Conservation (phyloP, 2,329 filamentous ascomycete genomes). For the Hymenoscyphus fructigenus region DNA sequence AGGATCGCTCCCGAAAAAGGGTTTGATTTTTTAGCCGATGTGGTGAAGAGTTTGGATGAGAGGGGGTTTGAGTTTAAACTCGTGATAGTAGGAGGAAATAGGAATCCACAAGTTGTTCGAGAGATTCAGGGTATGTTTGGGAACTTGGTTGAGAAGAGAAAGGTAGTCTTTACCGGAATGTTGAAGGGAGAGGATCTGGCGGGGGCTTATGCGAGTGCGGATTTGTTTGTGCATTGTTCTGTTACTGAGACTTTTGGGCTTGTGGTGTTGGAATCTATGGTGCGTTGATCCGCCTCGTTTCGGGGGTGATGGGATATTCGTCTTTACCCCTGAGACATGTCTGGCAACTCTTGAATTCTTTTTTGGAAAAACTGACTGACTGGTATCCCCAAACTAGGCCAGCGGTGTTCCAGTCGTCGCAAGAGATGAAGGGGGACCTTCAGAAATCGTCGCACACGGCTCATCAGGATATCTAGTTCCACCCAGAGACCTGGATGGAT, state of each 20-base stretch:
- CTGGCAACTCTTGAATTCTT: too few relatives aligned
- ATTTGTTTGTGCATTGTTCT: conserved; percentile 69
- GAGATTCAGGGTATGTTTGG: conserved; percentile 62
- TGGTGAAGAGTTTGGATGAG: conserved; percentile 52
- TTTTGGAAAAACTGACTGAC: too few relatives aligned
- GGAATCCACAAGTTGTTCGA: conserved; percentile 60
- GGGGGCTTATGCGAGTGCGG: conserved; percentile 65
- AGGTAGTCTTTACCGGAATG: conserved; percentile 67
- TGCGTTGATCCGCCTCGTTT: conserved; percentile 28
- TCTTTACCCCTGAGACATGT: too few relatives aligned
- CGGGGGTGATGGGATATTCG: too few relatives aligned
- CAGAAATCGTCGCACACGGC: conserved; percentile 62
- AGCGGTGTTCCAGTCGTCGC: conserved; percentile 69
- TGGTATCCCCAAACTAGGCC: too few relatives aligned
- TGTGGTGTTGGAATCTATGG: conserved; percentile 70
- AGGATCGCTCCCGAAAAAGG: conserved; percentile 70
- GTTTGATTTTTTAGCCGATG: conserved; percentile 64
- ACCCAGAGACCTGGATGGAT: conserved; percentile 57
- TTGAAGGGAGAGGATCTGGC: conserved; percentile 60
- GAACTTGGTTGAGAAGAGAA: conserved; percentile 46
- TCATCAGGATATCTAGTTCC: conserved; percentile 60
- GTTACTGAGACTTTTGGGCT: conserved; percentile 71
- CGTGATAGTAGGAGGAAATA: conserved; percentile 67
- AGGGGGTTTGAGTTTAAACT: conserved; percentile 61
- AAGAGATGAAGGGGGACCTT: conserved; percentile 67